Evolutionary conservation across 139 green algal species (phyloP).

Genomic region (Ettlia oleoabundans): DNA sequence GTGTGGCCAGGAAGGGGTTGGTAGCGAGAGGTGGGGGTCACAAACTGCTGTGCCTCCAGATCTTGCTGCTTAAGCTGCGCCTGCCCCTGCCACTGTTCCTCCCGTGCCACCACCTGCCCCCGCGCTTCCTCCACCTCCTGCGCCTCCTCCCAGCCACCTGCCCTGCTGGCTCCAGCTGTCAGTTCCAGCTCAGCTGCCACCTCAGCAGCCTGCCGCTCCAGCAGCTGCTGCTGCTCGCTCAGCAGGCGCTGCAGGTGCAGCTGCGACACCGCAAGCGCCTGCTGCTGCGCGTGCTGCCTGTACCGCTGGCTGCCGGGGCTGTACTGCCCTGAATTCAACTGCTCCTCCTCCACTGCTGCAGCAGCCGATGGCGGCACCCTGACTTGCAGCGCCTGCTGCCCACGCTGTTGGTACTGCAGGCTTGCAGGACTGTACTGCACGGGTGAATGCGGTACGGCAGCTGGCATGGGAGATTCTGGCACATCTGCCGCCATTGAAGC

Average conservation of each 20-base stretch:
- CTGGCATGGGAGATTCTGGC: not conserved
- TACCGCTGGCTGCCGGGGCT: conserved; percentile 27
- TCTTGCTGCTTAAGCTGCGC: not conserved
- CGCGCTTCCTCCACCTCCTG: too few species aligned
- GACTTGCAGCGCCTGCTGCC: not conserved
- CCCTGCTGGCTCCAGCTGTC: too few species aligned
- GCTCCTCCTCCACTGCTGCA: not conserved
- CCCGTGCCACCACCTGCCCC: too few species aligned
- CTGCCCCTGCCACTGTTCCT: not conserved
- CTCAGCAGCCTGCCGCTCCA: not conserved
- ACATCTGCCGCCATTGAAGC: not conserved
- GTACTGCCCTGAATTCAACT: not conserved
- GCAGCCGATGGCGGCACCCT: not conserved
- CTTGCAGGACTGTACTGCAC: conserved; percentile 15
- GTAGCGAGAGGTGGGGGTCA: conserved; percentile 23
- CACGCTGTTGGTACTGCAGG: not conserved
- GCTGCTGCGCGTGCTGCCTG: not conserved
- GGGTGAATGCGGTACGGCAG: not conserved
- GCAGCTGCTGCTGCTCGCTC: not conserved
- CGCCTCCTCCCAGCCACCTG: too few species aligned
- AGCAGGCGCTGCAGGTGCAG: not conserved
- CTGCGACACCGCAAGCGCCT: not conserved
- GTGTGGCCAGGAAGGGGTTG: too few species aligned
- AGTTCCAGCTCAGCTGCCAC: not conserved
- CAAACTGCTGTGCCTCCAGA: not conserved